A percentile compares a stretch with the other conserved stretches of the same genome.
Evolutionary conservation across 179 eudicot genomes (phyloP).

Genomic region (Silene noctiflora): DNA sequence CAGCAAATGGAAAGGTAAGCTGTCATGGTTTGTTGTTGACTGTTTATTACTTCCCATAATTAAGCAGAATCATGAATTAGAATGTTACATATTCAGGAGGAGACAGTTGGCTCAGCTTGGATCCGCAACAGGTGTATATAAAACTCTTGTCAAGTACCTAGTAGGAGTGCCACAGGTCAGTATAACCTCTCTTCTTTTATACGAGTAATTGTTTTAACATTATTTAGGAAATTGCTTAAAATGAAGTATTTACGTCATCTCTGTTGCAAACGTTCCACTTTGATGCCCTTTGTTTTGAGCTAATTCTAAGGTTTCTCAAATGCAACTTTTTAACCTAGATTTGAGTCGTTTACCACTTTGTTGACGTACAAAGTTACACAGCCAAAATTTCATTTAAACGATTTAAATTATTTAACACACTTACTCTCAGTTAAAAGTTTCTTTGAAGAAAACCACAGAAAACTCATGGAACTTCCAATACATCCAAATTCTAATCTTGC

Average conservation of each 20-base stretch:
- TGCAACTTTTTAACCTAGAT: background rate
- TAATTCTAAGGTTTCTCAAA: background rate
- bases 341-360: background rate
- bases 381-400: background rate
- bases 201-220: too few species aligned
- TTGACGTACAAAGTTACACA: background rate
- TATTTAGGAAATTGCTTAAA: background rate
- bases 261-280: background rate
- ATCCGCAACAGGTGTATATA: slow-evolving; percentile 93
- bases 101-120: slow-evolving; percentile 88
- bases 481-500: too few species aligned
- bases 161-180: slow-evolving; percentile 95
- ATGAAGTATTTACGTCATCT: background rate
- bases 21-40: slow-evolving; percentile 9
- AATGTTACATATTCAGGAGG: slow-evolving; percentile 53
- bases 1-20: slow-evolving; percentile 95
- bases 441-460: too few species aligned
- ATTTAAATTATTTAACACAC: too few species aligned
- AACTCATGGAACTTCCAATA: too few species aligned
- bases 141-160: slow-evolving; percentile 89
- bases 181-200: background rate
- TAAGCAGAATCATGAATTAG: slow-evolving; percentile 1
- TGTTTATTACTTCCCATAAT: background rate
- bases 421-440: too few species aligned
- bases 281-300: background rate